phyloP scores from a whole-genome alignment of 2,329 filamentous ascomycete genomes.

The Shiraia sp. region DNA sequence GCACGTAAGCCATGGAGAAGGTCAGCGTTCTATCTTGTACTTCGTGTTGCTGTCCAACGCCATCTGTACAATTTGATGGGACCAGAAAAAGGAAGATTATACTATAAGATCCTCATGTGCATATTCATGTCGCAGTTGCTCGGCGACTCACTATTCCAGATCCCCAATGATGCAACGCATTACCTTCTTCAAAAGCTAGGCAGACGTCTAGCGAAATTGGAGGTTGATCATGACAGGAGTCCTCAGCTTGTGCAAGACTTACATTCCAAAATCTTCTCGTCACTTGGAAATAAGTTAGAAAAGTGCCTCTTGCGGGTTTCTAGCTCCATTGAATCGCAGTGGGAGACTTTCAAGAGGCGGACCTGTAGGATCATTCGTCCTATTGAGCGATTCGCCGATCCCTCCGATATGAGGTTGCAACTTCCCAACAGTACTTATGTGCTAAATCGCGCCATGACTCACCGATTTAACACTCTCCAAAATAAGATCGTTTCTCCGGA shows the following conservation, averaged over 20 bases:
- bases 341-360: constrained; percentile 18
- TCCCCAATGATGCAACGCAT: constrained; percentile 43
- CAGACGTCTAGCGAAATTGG: constrained; percentile 62
- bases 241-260: neutral
- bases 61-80: constrained; percentile 52
- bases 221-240: constrained; percentile 41
- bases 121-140: constrained; percentile 54
- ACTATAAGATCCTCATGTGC: constrained; percentile 64
- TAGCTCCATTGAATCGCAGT: constrained; percentile 21
- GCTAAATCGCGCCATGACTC: constrained; percentile 6
- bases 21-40: constrained; percentile 63
- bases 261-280: constrained; percentile 1
- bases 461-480: neutral
- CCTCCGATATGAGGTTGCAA: constrained; percentile 18
- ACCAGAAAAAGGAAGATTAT: constrained; percentile 47
- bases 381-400: constrained; percentile 46
- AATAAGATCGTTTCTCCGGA: constrained; percentile 5
- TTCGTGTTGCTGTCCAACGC: constrained; percentile 62
- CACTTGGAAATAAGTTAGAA: constrained; percentile 15
- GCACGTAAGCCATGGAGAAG: constrained; percentile 63
- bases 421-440: constrained; percentile 22
- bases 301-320: constrained; percentile 14
- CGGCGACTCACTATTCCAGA: constrained; percentile 36
- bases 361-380: constrained; percentile 46
- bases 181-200: constrained; percentile 58